A percentile compares a stretch with the other conserved stretches of the same genome.
Evolutionary conservation across 2,329 filamentous ascomycete genomes (phyloP).

Genomic region (Tolypocladium pustulatum): DNA sequence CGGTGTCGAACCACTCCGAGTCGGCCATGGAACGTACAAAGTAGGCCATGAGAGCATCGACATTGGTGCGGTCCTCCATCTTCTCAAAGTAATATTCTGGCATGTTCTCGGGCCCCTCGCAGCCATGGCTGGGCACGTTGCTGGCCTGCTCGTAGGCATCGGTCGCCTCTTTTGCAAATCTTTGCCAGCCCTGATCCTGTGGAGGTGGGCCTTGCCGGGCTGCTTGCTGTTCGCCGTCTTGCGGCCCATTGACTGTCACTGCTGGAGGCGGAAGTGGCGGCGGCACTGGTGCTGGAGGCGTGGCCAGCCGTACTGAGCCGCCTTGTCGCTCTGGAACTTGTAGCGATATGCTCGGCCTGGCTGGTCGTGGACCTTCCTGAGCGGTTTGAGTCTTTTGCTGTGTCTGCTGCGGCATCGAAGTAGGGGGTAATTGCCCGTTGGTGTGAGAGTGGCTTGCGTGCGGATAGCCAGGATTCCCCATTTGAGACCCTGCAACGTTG

Average conservation of each 20-base stretch:
- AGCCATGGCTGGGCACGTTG: neutral
- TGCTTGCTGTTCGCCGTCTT: neutral
- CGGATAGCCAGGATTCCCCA: neutral
- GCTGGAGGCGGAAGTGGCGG: conserved; percentile 29
- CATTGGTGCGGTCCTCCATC: conserved; percentile 38
- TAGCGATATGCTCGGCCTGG: conserved; percentile 27
- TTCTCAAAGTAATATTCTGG: conserved; percentile 23
- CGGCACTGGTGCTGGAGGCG: conserved; percentile 34
- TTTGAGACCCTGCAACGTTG: conserved; percentile 9
- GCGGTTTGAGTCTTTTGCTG: conserved; percentile 6
- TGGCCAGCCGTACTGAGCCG: conserved; percentile 52
- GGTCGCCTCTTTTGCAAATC: conserved; percentile 11
- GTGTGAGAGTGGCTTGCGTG: neutral
- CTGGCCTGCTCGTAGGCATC: conserved; percentile 8
- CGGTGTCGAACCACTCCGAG: conserved; percentile 40
- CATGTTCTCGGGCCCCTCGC: conserved; percentile 9
- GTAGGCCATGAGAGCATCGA: conserved; percentile 44
- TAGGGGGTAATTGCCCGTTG: neutral
- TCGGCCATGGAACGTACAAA: conserved; percentile 40
- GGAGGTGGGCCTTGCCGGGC: neutral
- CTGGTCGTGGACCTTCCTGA: conserved; percentile 13
- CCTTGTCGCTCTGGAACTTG: conserved; percentile 41
- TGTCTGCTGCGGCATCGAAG: neutral
- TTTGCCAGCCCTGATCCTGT: conserved; percentile 6
- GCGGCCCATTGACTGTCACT: conserved; percentile 37